Base-by-base conservation (phyloP, 2,329 filamentous ascomycete species). In the Clonostachys byssicola region DNA sequence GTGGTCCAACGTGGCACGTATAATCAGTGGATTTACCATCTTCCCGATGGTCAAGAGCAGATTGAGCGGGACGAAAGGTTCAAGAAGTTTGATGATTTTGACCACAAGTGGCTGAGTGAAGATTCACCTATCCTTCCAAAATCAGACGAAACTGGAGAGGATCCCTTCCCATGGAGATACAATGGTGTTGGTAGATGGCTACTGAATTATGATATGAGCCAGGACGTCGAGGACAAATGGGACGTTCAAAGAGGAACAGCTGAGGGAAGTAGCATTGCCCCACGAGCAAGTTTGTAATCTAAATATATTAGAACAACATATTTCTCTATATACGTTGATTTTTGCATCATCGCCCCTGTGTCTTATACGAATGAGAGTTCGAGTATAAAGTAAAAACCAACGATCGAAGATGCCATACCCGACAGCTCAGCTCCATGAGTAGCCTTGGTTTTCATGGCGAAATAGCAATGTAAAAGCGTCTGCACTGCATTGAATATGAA, bases 11-110 rank as follows among this genome's bases (percentile, higher is more conserved):
- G 81, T 3, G 81, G 82, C 0, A 83, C 80, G n/a, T 59, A 73
- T 12, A 79, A 86, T 51, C 81, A 85, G 54, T 73, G 76, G 55
- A 66, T 85, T 2, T 85, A 84, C 46, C 81, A 85, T 51, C 61
- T 85, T 3, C 71, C 75, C 6, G 81, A 86, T 51, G 82, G 81
- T 0, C 59, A 65, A 0, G 76, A 79, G 49, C 82, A 84, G 58
- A 53, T 67, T 45, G 71, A 77, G 44, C 66, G 81, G 1, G 81
- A 85, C 17, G 49, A 52, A 33, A 59, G 51, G 40, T 61, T 69
- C 40, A 57, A 54, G 40, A 39, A 47, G 6, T 69, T 64, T 43
- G 61, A 58, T 8, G 49, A 59, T 10, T 44, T 59, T 34, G 67
- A 67, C 16, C 46, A 49, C n/a, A 41, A 57, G 34, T 66, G 64